A percentile compares a stretch with the other conserved stretches of the same genome.
phyloP scores from a whole-genome alignment of 495 filamentous ascomycete species.

The Neurospora hispaniola region DNA sequence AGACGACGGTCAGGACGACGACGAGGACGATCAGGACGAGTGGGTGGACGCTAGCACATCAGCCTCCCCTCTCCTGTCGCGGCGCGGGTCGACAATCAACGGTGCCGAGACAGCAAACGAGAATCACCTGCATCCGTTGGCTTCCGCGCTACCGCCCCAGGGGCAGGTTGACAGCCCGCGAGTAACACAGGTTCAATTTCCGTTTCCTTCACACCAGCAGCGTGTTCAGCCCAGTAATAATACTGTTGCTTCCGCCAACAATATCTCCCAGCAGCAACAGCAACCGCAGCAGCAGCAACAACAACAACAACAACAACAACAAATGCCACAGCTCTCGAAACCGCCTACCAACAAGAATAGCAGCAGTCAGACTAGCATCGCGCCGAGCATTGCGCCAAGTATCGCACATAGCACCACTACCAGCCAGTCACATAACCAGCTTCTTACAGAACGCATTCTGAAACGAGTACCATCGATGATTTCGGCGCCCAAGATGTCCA shows the following conservation, averaged over 20 bases:
- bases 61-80: conserved; percentile 42
- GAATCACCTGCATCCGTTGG: neutral
- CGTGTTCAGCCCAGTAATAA: neutral
- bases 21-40: conserved; percentile 33
- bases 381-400: conserved; percentile 15
- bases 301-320: neutral
- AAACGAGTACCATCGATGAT: conserved; percentile 45
- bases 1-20: conserved; percentile 31
- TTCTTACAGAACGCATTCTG: conserved; percentile 48
- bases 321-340: conserved; percentile 3
- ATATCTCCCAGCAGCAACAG: neutral
- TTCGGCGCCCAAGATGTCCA: conserved; percentile 49
- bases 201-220: neutral
- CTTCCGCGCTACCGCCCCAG: conserved; percentile 3
- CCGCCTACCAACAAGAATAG: neutral
- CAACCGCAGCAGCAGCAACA: neutral
- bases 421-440: conserved; percentile 26
- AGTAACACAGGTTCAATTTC: neutral
- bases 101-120: conserved; percentile 19
- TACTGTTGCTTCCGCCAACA: neutral
- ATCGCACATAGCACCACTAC: neutral
- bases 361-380: neutral
- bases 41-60: conserved; percentile 48
- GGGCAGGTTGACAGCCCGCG: conserved; percentile 8
- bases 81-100: conserved; percentile 35